Base-by-base conservation (phyloP, 176 grass and related monocot species). In the Urochloa ruziziensis region DNA sequence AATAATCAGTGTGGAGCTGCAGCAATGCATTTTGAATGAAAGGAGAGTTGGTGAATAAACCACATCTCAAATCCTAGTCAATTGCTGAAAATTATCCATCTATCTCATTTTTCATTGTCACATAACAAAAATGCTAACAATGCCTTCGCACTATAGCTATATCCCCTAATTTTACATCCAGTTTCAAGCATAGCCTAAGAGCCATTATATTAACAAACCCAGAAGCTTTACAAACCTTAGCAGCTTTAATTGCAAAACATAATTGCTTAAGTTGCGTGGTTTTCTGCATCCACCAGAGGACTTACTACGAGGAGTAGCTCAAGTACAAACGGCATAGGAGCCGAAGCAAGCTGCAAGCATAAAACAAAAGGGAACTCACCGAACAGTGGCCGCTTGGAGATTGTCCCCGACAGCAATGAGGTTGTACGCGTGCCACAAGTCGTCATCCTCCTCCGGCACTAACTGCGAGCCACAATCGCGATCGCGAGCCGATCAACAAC, bases 341-440 rank as follows among this genome's bases (percentile, higher is more conserved):
- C 39, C 27, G 47, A 79, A 84, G 27, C 17, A 86, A 56, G 27
- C 60, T 53, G 67, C 14, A 69, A 21, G 17, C 36, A n/a, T 33
- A 29, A 62, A 29, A 9, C 29, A 49, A 69, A 25, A 3, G 52
- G 0, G 34, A 53, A 67, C 76, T 8, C 84, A 98, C 90, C 96
- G 77, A 56, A 98, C 91, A 24, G 96, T 98, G 28, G 73, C 78
- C 27, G 93, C 91, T 75, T 94, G 60, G 67, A 96, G 84, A 7
- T 59, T 73, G 65, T 98, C 96, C 25, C 96, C 96, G 5, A 28
- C 7, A 47, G 82, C 79, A 34, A 98, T 98, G 67, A 98, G 93
- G 76, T 94, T 94, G 83, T 95, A 98, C 36, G 87, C 86, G 67
- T 98, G 91, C 96, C 96, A 94, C 91, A 98, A 74, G 85, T 98